Evolutionary conservation across 768 basidiomycete species (phyloP).

Genomic region (Trametes coccinea): DNA sequence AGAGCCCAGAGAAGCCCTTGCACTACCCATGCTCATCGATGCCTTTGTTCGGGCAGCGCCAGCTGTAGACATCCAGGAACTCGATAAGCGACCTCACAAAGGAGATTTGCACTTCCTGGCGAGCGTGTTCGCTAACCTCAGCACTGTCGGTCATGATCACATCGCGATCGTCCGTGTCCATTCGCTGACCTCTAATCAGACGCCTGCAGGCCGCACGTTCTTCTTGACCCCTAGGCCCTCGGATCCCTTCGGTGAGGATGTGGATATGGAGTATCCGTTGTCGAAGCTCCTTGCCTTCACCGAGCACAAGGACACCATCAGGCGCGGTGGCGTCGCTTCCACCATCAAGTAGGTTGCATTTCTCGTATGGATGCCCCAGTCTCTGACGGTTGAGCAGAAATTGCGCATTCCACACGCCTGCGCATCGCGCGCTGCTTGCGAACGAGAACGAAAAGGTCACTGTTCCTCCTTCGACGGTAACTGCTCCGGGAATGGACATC

Average conservation of each 20-base stretch:
- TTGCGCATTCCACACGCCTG: slow-evolving; percentile 68
- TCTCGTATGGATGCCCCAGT: background rate
- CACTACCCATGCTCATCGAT: slow-evolving; percentile 83
- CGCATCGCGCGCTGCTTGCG: slow-evolving; percentile 70
- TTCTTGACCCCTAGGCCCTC: slow-evolving; percentile 70
- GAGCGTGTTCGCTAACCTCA: slow-evolving; percentile 92
- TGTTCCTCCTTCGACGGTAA: slow-evolving; percentile 56
- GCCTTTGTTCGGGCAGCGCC: slow-evolving; percentile 80
- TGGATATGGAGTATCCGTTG: slow-evolving; percentile 72
- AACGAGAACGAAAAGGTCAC: slow-evolving; percentile 58
- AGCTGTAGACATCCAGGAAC: slow-evolving; percentile 49
- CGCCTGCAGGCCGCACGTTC: slow-evolving; percentile 73
- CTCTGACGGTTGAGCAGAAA: slow-evolving; percentile 52
- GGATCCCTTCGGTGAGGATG: slow-evolving; percentile 46
- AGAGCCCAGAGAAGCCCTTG: slow-evolving; percentile 53
- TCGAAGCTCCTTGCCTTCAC: slow-evolving; percentile 84
- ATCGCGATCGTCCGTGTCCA: background rate
- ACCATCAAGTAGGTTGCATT: slow-evolving; percentile 68
- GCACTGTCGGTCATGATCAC: slow-evolving; percentile 52
- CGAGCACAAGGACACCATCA: slow-evolving; percentile 84
- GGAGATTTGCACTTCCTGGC: slow-evolving; percentile 89
- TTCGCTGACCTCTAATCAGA: slow-evolving; percentile 41
- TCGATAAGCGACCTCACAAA: slow-evolving; percentile 58
- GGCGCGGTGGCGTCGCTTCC: slow-evolving; percentile 84
- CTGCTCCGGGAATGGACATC: slow-evolving; percentile 78